Base-by-base conservation (phyloP, 805 yeast genomes). In the Candida germanica region DNA sequence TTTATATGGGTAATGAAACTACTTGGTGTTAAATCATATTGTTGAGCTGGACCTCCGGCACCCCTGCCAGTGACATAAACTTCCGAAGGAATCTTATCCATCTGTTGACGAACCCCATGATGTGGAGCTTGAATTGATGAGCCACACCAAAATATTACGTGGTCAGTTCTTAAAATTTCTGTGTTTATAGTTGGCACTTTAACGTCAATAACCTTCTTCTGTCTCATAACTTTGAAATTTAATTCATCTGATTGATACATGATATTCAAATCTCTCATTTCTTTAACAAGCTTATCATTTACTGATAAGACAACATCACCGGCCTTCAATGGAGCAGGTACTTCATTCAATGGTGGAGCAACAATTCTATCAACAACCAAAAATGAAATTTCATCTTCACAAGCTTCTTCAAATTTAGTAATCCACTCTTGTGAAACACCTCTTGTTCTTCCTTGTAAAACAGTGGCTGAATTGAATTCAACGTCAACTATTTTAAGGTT, bases 391-490 rank as follows among this genome's bases (percentile, higher is more conserved):
- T 85, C 79, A 50, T 83, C 87, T 17, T 67, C 64, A 35, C 77
- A 73, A 21, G 70, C 73, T 17, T 72, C 67, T 55, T 86, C 95
- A 53, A 86, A 72, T 43, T 68, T 70, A 23, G 67, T 52, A 42
- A 89, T 83, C 94, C 95, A 87, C 28, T 77, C 77, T 48, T 85
- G 91, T 0, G 93, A 77, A 15, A 88, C 95, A n/a, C 95, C 95
- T 51, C 86, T 73, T 29, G 85, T 75, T 58, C 96, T 77, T 2
- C 94, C 95, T 51, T 78, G 82, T 17, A 79, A 72, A 16, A 87
- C 66, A 2, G 86, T 73, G 22, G 83, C 66, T 0, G 88, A 69
- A 11, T 75, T 73, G 48, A 87, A 79, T 50, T 87, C 96, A 24
- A 86, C 82, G 52, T 88, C 96, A 33, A 89, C 70, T 32, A 87